Evolutionary conservation across 805 yeast species (phyloP).

Genomic region (Barnettozyma sucrosica): DNA sequence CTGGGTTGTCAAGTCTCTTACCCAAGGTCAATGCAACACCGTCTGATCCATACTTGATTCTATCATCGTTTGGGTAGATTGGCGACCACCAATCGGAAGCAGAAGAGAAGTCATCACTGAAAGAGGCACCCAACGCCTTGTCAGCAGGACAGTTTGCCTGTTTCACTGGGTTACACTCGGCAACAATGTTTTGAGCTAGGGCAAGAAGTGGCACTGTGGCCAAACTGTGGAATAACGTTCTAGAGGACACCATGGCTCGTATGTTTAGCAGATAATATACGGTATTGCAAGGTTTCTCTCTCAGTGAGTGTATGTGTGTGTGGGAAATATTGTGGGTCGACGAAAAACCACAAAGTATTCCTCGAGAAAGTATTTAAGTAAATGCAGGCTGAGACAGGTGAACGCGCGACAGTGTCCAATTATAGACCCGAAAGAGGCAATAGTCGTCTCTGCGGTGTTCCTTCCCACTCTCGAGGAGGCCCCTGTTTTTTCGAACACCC

Average conservation of each 20-base stretch:
- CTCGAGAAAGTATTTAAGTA: background rate
- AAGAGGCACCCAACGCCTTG: constrained; percentile 56
- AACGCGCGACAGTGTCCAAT: background rate
- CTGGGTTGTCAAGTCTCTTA: constrained; percentile 69
- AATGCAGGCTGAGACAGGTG: background rate
- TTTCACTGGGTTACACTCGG: constrained; percentile 41
- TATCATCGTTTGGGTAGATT: constrained; percentile 32
- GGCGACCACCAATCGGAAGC: constrained; percentile 37
- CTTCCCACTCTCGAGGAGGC: background rate
- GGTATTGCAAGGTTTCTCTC: background rate
- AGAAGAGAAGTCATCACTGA: constrained; percentile 45
- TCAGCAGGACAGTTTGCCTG: constrained; percentile 39
- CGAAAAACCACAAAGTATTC: background rate
- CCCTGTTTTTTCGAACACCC: background rate
- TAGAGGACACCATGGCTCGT: background rate
- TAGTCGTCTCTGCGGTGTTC: background rate
- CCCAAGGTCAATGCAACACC: constrained; percentile 63
- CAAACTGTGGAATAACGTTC: background rate
- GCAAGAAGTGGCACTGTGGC: constrained; percentile 5
- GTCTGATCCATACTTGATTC: constrained; percentile 40
- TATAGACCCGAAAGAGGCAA: background rate
- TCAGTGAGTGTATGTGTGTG: no score
- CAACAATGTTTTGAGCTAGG: constrained; percentile 13
- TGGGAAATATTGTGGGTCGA: background rate
- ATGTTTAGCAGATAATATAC: background rate